Percentiles rank a stretch among this genome's conserved stretches.
Evolutionary conservation across 73 alveolate species (phyloP).

Genomic region (Tetrahymena borealis): DNA sequence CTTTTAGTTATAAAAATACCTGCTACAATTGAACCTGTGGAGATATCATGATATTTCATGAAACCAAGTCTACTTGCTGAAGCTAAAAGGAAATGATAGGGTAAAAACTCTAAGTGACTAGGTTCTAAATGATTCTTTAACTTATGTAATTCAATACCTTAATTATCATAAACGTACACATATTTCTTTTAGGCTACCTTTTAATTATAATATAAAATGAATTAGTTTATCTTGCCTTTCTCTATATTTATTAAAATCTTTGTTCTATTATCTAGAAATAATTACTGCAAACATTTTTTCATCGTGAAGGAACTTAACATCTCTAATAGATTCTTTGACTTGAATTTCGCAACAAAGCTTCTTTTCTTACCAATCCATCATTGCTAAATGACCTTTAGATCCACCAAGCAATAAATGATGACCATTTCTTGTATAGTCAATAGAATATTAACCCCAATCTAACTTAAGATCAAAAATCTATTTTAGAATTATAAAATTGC

Average conservation of each 20-base stretch:
- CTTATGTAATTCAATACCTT: slow-evolving; percentile 91
- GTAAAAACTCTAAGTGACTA: slow-evolving; percentile 74
- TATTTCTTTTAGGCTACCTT: slow-evolving; percentile 84
- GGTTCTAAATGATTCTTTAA: slow-evolving; percentile 75
- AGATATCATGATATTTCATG: slow-evolving; percentile 80
- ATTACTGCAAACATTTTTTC: slow-evolving; percentile 69
- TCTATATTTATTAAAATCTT: not conserved
- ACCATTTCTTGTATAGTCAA: slow-evolving; percentile 42
- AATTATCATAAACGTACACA: slow-evolving; percentile 81
- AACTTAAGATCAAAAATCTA: not conserved
- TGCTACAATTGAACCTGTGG: slow-evolving; percentile 83
- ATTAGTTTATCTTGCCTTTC: not conserved
- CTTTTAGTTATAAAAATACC: not conserved
- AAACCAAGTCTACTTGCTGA: slow-evolving; percentile 70
- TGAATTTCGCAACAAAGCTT: slow-evolving; percentile 76
- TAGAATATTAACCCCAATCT: not conserved
- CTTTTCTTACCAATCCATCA: slow-evolving; percentile 85
- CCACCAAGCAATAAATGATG: slow-evolving; percentile 80
- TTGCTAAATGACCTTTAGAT: slow-evolving; percentile 85
- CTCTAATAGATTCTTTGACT: slow-evolving; percentile 73
- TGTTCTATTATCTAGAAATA: not conserved
- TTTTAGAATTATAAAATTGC: not conserved
- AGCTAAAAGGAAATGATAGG: slow-evolving; percentile 86
- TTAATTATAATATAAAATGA: slow-evolving; percentile 3
- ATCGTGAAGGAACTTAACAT: slow-evolving; percentile 74